Conservation (phyloP, 2,329 filamentous ascomycete genomes). For the Pyricularia grisea region DNA sequence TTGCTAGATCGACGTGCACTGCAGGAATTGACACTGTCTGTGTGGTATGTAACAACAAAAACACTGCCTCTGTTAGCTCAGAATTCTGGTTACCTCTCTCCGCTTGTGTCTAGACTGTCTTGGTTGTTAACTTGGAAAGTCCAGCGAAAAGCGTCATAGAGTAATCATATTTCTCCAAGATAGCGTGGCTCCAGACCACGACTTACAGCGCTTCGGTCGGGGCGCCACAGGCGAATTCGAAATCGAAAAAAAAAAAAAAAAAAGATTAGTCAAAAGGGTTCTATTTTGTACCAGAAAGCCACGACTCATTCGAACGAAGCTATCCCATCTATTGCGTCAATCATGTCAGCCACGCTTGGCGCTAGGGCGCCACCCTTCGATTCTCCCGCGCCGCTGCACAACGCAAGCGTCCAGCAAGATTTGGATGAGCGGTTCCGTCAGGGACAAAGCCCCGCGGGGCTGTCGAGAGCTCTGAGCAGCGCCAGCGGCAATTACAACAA, state of each 20-base stretch:
- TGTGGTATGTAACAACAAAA: neutral
- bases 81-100: neutral
- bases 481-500: neutral
- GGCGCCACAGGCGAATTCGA: neutral
- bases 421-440: neutral
- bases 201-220: neutral
- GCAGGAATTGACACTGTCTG: neutral
- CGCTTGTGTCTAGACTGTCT: neutral
- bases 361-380: neutral
- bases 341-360: slow-evolving; percentile 1
- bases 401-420: neutral
- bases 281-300: neutral
- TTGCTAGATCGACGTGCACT: neutral
- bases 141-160: neutral
- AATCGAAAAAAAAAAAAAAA: too few relatives aligned
- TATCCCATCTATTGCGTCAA: slow-evolving; percentile 4
- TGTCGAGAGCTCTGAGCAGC: slow-evolving; percentile 1
- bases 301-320: neutral
- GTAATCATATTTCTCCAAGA: neutral
- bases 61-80: neutral
- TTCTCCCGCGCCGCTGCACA: slow-evolving; percentile 1
- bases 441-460: neutral
- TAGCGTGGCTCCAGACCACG: neutral
- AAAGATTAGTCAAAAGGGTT: neutral
- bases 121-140: neutral